phyloP scores from a whole-genome alignment of 1,284 basidiomycete genomes.

The Ganoderma lingzhi region DNA sequence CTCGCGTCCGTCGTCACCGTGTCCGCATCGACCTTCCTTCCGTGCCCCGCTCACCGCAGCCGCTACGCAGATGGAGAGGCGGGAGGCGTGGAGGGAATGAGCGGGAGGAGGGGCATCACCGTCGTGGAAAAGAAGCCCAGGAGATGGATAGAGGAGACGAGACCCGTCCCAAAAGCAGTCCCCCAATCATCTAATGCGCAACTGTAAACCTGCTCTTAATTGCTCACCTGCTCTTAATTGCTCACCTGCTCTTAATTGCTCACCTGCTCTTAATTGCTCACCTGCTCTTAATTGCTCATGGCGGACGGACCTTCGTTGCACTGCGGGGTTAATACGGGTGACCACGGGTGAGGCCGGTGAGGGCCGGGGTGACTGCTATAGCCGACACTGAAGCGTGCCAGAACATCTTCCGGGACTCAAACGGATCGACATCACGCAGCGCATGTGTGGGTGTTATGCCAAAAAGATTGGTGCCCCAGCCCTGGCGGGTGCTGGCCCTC shows the following conservation, averaged over 20 bases:
- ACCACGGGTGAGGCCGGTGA: neutral
- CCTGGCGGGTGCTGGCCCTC: conserved; percentile 8
- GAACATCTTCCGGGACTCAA: neutral
- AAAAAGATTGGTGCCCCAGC: neutral
- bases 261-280: conserved; percentile 13
- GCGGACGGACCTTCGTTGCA: neutral
- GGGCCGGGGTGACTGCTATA: neutral
- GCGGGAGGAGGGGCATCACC: conserved; percentile 43
- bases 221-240: conserved; percentile 10
- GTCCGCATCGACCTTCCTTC: conserved; percentile 78
- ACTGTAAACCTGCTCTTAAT: conserved; percentile 20
- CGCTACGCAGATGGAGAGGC: conserved; percentile 62
- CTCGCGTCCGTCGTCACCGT: conserved; percentile 80
- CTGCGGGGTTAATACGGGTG: neutral
- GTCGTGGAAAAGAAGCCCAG: conserved; percentile 71
- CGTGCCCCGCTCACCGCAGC: conserved; percentile 72
- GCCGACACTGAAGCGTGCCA: neutral
- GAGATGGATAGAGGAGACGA: conserved; percentile 83
- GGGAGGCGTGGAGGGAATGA: conserved; percentile 15
- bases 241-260: conserved; percentile 13
- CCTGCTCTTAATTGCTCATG: conserved; percentile 8
- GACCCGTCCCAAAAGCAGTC: conserved; percentile 41
- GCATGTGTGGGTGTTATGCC: neutral
- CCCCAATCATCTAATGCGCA: conserved; percentile 72
- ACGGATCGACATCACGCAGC: neutral